These are phyloP conservation scores for Beauveria medogensis DNA, from an alignment of 2,329 filamentous ascomycete species.

Conservation along the genomic window DNA sequence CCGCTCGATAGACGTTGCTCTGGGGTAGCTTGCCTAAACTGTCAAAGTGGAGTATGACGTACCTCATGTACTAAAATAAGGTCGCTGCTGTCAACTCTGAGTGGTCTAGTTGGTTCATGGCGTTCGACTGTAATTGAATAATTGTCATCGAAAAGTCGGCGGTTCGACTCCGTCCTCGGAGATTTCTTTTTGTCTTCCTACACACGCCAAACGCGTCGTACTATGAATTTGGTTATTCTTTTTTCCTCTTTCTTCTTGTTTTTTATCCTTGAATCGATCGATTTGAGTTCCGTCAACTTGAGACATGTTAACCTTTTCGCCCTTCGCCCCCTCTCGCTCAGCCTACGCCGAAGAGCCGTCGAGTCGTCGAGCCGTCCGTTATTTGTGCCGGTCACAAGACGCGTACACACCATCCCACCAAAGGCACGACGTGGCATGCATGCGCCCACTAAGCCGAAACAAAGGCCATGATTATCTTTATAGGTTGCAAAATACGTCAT, in stretches of 20 bases:
- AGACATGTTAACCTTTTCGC: no score
- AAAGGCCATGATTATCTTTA: background rate
- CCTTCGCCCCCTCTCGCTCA: background rate
- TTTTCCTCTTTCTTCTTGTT: no score
- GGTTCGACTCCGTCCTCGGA: slow-evolving; percentile 23
- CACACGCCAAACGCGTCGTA: no score
- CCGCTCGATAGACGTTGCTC: no score
- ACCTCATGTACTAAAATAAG: background rate
- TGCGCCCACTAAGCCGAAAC: background rate
- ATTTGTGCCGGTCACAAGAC: background rate
- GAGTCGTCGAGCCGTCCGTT: no score
- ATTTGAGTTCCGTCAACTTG: no score
- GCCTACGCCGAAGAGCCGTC: background rate
- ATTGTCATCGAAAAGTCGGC: slow-evolving; percentile 21
- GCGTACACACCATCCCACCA: background rate
- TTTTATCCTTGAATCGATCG: no score
- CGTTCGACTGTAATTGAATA: slow-evolving; percentile 21
- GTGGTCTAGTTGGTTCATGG: slow-evolving; percentile 24
- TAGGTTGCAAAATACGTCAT: no score
- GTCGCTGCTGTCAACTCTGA: slow-evolving; percentile 13
- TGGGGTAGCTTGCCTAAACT: background rate
- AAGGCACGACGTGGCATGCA: background rate
- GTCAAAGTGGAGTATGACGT: background rate
- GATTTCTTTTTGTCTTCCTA: slow-evolving; percentile 16
- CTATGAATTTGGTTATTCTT: no score